Evolutionary conservation across 2,329 filamentous ascomycete species (phyloP).

Genomic region (Calonectria crousiana): DNA sequence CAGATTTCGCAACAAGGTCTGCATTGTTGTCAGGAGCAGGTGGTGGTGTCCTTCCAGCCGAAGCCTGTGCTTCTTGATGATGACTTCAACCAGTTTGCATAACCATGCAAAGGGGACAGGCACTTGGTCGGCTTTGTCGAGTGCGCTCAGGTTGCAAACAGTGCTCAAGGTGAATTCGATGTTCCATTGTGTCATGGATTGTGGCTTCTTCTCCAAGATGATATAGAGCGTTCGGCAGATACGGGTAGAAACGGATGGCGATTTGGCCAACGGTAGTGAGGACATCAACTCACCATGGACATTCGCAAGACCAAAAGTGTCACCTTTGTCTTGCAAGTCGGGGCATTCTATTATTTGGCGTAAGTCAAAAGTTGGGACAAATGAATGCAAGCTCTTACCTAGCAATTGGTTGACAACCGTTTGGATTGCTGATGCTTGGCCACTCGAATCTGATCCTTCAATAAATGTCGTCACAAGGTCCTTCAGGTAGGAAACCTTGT

Average conservation of each 20-base stretch:
- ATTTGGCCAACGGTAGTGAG: slow-evolving; percentile 46
- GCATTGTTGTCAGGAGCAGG: slow-evolving; percentile 65
- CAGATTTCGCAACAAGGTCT: slow-evolving; percentile 67
- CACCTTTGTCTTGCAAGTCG: slow-evolving; percentile 43
- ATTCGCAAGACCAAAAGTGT: slow-evolving; percentile 53
- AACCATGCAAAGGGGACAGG: slow-evolving; percentile 58
- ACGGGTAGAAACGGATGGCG: slow-evolving; percentile 50
- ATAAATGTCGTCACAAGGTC: slow-evolving; percentile 51
- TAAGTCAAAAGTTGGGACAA: slow-evolving; percentile 17
- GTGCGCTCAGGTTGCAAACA: slow-evolving; percentile 53
- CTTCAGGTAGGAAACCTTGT: slow-evolving; percentile 54
- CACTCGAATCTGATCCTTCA: slow-evolving; percentile 48
- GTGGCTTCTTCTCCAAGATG: slow-evolving; percentile 64
- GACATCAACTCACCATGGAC: slow-evolving; percentile 57
- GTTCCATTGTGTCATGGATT: slow-evolving; percentile 69
- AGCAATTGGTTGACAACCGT: slow-evolving; percentile 56
- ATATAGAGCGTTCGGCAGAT: slow-evolving; percentile 56
- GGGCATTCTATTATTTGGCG: slow-evolving; percentile 41
- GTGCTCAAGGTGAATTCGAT: slow-evolving; percentile 65
- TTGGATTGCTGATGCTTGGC: slow-evolving; percentile 59
- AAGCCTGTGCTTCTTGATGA: slow-evolving; percentile 71
- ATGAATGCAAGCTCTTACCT: slow-evolving; percentile 43
- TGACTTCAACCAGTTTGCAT: slow-evolving; percentile 66
- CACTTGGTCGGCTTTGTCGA: slow-evolving; percentile 40
- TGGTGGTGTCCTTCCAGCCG: slow-evolving; percentile 74